Evolutionary conservation across 2,329 filamentous ascomycete genomes (phyloP), one percentile per base, ranked within the genome.

Genomic region (Epicoccum sorghinum): DNA sequence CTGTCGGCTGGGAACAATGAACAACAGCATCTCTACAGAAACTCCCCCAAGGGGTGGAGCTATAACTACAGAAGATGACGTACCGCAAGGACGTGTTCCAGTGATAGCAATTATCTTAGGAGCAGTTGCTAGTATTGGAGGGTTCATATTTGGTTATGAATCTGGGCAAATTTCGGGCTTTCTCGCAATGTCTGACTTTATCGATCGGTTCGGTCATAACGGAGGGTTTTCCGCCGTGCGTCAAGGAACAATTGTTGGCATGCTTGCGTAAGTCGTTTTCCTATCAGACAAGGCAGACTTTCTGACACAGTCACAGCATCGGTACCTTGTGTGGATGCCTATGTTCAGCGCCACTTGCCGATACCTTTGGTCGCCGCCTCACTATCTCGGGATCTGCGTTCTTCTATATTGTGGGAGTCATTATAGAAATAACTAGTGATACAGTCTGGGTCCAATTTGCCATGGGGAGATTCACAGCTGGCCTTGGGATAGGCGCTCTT

Each of bases 281-380:
- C 18, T 18, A 18, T 3, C 18, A 18, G 18, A 18, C 18, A 18
- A 18, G 18, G 18, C 18, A 18, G 18, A 18, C 18, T 18, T 18
- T 18, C 18, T 18, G 18, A 18, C 18, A 18, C 18, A 18, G 18
- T 18, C 18, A 18, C 30, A 60, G 61, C 0, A 86, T 87, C 32
- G 89, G 89, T 43, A 91, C 89, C 12, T 90, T 92, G 69, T 85
- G 91, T 57, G 89, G 89, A 36, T 84, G 88, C 12, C 78, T 91
- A 7, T 71, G 74, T 41, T 77, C 77, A 18, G 78, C 85, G 14
- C 84, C 83, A 36, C 76, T 89, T 35, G 83, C 86, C 41, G 86
- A 89, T 58, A 75, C 72, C 2, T 77, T 88, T 49, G 87, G 87
- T 36, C 84, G 87, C 9, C 81, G 83, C 36, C 74, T 83, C 7